Evolutionary conservation across 306 rosid species (phyloP).

Genomic region (Acacia melanoxylon): DNA sequence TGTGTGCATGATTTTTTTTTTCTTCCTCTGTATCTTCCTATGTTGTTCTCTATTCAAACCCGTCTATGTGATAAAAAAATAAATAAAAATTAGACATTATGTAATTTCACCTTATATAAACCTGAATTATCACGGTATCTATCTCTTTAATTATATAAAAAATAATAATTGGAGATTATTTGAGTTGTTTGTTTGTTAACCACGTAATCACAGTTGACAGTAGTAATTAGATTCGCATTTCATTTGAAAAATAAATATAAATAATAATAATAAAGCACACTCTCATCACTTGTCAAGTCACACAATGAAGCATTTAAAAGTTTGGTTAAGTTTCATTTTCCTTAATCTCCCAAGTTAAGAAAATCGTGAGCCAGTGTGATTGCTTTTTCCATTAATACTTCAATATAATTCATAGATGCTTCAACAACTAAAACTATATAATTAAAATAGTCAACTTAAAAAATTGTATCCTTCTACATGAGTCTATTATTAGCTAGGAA

Average conservation of each 20-base stretch:
- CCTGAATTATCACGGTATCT: too few species aligned
- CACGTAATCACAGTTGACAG: too few species aligned
- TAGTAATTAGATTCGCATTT: too few species aligned
- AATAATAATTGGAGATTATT: too few species aligned
- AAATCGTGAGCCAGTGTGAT: background rate
- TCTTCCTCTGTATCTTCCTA: too few species aligned
- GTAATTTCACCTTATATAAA: too few species aligned
- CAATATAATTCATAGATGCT: background rate
- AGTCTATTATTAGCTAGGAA: background rate
- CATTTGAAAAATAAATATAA: background rate
- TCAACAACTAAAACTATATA: background rate
- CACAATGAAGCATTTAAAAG: background rate
- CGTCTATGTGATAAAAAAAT: too few species aligned
- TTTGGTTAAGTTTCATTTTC: slow-evolving; percentile 13
- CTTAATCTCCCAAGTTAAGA: slow-evolving; percentile 8
- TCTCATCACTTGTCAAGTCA: background rate
- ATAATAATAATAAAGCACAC: background rate
- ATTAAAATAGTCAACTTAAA: background rate
- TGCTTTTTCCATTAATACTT: background rate
- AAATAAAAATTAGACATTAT: too few species aligned
- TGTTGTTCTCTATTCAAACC: too few species aligned
- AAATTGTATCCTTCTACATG: background rate
- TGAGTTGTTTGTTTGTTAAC: too few species aligned
- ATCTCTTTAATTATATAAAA: too few species aligned
- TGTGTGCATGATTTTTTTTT: too few species aligned